Percentiles rank a stretch among this genome's conserved stretches.
These are phyloP conservation scores for Apiospora malaysiana DNA, from an alignment of 2,329 filamentous ascomycete species.

Conservation along the genomic window DNA sequence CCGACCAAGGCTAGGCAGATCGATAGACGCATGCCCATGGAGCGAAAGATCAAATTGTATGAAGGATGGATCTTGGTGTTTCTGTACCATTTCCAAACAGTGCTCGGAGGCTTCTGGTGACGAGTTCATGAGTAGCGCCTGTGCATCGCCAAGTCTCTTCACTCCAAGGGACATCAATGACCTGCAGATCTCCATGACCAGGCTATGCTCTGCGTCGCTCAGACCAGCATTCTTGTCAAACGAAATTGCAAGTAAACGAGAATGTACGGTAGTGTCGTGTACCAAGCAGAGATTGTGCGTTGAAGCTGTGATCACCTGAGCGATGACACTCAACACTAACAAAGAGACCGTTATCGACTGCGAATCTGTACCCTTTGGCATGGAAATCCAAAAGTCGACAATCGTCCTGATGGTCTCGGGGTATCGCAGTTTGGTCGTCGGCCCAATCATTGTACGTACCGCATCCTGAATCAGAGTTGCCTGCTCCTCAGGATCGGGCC, in stretches of 20 bases:
- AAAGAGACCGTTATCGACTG: slow-evolving; percentile 56
- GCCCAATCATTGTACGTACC: slow-evolving; percentile 56
- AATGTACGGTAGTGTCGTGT: slow-evolving; percentile 75
- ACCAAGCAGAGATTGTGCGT: slow-evolving; percentile 73
- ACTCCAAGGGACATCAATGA: slow-evolving; percentile 77
- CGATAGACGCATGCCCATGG: slow-evolving; percentile 87
- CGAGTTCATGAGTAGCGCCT: slow-evolving; percentile 67
- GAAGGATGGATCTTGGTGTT: slow-evolving; percentile 79
- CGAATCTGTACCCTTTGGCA: slow-evolving; percentile 56
- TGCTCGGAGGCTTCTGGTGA: slow-evolving; percentile 68
- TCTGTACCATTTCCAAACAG: slow-evolving; percentile 72
- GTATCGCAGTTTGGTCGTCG: slow-evolving; percentile 61
- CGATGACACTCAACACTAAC: slow-evolving; percentile 69
- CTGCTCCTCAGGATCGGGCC: slow-evolving; percentile 31
- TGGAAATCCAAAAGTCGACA: slow-evolving; percentile 67
- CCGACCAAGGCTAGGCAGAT: slow-evolving; percentile 84
- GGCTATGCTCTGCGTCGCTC: slow-evolving; percentile 58
- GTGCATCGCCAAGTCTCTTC: slow-evolving; percentile 80
- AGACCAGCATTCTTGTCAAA: slow-evolving; percentile 61
- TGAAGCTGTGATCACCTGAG: slow-evolving; percentile 63
- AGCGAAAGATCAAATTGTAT: slow-evolving; percentile 94
- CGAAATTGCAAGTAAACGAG: slow-evolving; percentile 67
- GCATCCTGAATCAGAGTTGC: slow-evolving; percentile 40
- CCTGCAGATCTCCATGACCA: slow-evolving; percentile 71
- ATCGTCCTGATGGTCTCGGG: slow-evolving; percentile 68